Base-by-base conservation (phyloP, 371 early-diverging fungal genomes). In the Mucor saturninus region DNA sequence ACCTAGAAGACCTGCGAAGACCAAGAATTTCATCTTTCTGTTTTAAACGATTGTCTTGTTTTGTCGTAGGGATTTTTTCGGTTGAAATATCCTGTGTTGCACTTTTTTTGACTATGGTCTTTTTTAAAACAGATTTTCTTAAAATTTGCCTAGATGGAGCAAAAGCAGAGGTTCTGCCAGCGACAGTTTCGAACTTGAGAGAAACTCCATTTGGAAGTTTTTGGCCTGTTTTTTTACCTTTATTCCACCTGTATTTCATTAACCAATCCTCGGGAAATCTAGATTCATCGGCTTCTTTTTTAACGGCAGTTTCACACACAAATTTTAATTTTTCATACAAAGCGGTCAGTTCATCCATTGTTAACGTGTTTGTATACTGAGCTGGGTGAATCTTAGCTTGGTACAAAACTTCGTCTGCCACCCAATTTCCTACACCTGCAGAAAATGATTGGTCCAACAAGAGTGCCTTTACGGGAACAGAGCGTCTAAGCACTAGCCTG, bases 361-460 rank as follows among this genome's bases (percentile, higher is more conserved):
- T 75, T 4, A 90, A 65, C 14, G 80, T 74, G 31, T 83, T 62
- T 0, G 86, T 62, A 42, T 70, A 62, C 49, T 85, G 81, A n/a
- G 68, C 75, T n/a, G 90, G 90, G 62, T 90, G 89, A 2, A 89
- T 70, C 35, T 64, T 62, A 10, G 87, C 76, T 46, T 86, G 86
- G 56, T 76, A 89, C 3, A 90, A 68, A 0, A 87, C 69, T 74
- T 88, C 76, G 61, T 90, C 90, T 0, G 88, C 89, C 13, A 90
- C 73, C 88, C 88, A 90, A 62, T 90, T 90, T 0, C 90, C 90
- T 3, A 90, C 80, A 11, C 90, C 90, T n/a, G 89, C 87, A 8
- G 80, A 77, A 64, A 90, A 87, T 2, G 69, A 51, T 42, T 86
- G 86, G 38, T 89, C 83, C 31, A 90, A 71, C 6, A 85, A 59